Conservation (phyloP, 2,329 filamentous ascomycete genomes). For the Diaporthe destruens region DNA sequence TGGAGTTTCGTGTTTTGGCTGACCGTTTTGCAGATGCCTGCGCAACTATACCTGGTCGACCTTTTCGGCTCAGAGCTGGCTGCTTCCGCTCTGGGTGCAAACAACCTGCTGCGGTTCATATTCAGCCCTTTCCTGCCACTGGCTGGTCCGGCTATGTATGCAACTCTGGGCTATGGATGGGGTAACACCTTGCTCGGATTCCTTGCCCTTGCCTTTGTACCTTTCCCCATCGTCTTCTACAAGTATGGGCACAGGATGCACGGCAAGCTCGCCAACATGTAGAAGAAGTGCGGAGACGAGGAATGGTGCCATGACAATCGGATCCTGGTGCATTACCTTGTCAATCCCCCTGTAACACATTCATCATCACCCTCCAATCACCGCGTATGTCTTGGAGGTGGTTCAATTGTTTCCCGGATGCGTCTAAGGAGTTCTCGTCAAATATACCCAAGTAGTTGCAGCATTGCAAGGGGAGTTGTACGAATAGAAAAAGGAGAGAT, state of each 20-base stretch:
- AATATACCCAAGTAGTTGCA: background rate
- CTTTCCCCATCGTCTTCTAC: conserved; percentile 54
- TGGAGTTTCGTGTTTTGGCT: conserved; percentile 48
- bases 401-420: background rate
- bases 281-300: background rate
- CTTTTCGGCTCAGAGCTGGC: conserved; percentile 53
- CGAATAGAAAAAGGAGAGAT: background rate
- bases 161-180: conserved; percentile 28
- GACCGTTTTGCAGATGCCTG: conserved; percentile 45
- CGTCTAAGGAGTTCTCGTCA: background rate
- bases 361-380: background rate
- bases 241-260: conserved; percentile 53
- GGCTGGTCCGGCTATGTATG: conserved; percentile 57
- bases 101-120: conserved; percentile 62
- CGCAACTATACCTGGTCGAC: conserved; percentile 67
- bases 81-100: conserved; percentile 52
- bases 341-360: no score
- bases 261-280: conserved; percentile 17
- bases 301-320: background rate
- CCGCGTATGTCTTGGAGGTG: background rate
- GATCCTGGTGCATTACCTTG: no score
- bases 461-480: background rate
- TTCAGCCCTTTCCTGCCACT: conserved; percentile 71
- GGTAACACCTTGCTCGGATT: conserved; percentile 54
- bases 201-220: conserved; percentile 55